Evolutionary conservation across 306 rosid species (phyloP), one percentile per base, ranked within the genome.

Genomic region (Crotalaria pallida): DNA sequence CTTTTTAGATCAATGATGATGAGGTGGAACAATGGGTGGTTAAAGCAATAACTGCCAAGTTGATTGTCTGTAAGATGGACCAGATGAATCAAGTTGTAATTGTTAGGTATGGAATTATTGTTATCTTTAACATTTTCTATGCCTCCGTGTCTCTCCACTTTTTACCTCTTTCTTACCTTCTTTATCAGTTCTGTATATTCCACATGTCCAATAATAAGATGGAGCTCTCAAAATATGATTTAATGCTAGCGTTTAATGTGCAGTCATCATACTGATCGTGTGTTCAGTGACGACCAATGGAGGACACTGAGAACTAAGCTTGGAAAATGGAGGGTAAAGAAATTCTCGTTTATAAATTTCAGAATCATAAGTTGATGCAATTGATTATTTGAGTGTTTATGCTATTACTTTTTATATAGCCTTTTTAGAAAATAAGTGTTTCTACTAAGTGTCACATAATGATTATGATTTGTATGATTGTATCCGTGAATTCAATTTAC

Each of bases 1-100:
- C 67, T 53, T 79, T 77, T 61, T 82, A 95, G 97, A 83, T 91
- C 57, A 83, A 82, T 53, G 97, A 91, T 24, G 92, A 91, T 3
- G 93, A 83, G 79, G 97, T 89, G 23, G 97, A 95, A 69, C 65
- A 60, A 10, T 87, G 96, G 97, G 92, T 95, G 62, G 91, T 91
- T 45, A 95, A 82, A 87, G 96, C 91, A 60, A 89, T 95, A 69
- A 84, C 96, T 21, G 85, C 95, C 2, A 91, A 87, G 85, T 79
- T 95, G 71, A 69, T 91, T 43, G 91, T 91, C 84, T 87, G 99
- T 76, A 91, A 91, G 89, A 84, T 95, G 85, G 96, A 95, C 77
- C 97, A 91, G 84, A 89, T 91, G 99, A 95, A 95, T 79, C 83
- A 89, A 83, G 84, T 91, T 61, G 91, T 89, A 24, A 65, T 83